Conservation (phyloP, 1,284 basidiomycete species). For the Cystobasidium slooffiae region DNA sequence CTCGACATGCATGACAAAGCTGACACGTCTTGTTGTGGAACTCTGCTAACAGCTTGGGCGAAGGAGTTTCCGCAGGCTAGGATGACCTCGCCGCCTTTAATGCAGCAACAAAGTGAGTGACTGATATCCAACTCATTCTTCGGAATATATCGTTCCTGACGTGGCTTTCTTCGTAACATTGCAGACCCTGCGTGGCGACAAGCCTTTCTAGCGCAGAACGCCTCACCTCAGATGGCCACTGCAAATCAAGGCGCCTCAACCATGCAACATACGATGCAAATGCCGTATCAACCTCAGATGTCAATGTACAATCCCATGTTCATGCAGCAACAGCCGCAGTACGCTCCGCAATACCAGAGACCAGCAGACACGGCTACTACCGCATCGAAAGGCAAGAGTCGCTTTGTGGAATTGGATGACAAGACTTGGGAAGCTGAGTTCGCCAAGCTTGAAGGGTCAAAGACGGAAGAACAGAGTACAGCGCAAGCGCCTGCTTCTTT, state of each 20-base stretch:
- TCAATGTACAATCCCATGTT: constrained; percentile 24
- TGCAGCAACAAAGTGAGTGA: constrained; percentile 11
- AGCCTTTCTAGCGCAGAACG: constrained; percentile 10
- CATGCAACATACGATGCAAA: background rate
- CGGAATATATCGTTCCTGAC: background rate
- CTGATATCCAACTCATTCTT: background rate
- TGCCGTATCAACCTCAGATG: constrained; percentile 21
- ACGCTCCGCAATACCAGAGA: constrained; percentile 8
- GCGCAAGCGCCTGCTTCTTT: constrained; percentile 59
- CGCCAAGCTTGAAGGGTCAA: constrained; percentile 64
- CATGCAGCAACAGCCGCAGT: constrained; percentile 6
- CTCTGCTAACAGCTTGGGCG: constrained; percentile 20
- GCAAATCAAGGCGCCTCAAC: constrained; percentile 4
- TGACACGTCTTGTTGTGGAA: background rate
- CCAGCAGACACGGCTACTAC: constrained; percentile 11
- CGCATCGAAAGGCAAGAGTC: constrained; percentile 48
- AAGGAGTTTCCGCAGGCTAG: constrained; percentile 14
- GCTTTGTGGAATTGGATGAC: constrained; percentile 54
- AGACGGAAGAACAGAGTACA: constrained; percentile 8
- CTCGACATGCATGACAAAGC: background rate
- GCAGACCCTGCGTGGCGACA: constrained; percentile 25
- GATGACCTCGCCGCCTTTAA: background rate
- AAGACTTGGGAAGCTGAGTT: constrained; percentile 86
- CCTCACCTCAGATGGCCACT: background rate
- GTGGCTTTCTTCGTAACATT: background rate